Evolutionary conservation across 345 rosid genomes (phyloP), one percentile per base, ranked within the genome.

Genomic region (Corchorus capsularis): DNA sequence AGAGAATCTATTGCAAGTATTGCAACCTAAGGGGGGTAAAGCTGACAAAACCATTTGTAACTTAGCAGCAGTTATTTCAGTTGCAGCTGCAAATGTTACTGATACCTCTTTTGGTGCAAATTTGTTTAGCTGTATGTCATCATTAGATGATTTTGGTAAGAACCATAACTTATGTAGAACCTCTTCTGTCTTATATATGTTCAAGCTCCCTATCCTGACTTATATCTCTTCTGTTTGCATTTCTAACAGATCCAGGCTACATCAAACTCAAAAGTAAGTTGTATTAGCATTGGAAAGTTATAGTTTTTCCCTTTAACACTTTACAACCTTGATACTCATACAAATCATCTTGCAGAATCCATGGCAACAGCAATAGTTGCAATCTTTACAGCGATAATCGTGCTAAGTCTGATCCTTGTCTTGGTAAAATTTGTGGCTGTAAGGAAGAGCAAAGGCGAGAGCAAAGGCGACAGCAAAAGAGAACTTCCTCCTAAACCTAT

Each of bases 51-150:
- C 75, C 14, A 11, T 79, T 1, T 90, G 94, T 74, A 70, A 60
- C 4, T 49, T 87, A 5, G 88, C 87, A 0, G 81, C 62, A 3
- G 77, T 87, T 59, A 78, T 84, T 75, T 71, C 85, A 11, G 45
- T 90, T 77, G 89, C 78, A 10, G 87, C 91, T 0, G 53, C 53
- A n/a, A 79, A 61, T 8, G 41, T 65, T 6, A 46, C 41, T 22
- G 57, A 87, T 46, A 46, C 16, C 53, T 19, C 80, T 27, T 49
- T 35, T 50, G 32, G 78, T 8, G 83, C 76, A 19, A 79, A 86
- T 80, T 82, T 87, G 79, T 85, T 69, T 50, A 81, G 80, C 47
- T 90, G 94, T 69, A 78, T 90, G 82, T 79, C 79, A 17, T 67
- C 81, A 6, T 71, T 79, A 43, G 86, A 87, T 56, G 74, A 22